Base-by-base conservation (phyloP, 805 yeast genomes). In the Candida berthetii region DNA sequence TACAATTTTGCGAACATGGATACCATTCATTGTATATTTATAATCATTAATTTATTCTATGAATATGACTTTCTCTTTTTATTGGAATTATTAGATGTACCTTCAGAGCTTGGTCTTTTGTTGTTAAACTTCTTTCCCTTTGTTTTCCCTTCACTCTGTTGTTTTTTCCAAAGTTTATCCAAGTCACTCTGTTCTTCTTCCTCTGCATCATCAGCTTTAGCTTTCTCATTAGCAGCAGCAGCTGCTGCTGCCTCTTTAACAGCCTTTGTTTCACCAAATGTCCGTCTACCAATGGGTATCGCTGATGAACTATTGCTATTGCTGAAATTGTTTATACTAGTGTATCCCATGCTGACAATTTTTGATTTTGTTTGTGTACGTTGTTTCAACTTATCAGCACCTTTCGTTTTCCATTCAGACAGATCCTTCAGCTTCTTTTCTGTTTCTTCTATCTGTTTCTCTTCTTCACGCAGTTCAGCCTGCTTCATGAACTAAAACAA, bases 401-500 rank as follows among this genome's bases (percentile, higher is more conserved):
- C 46, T 3, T 48, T 45, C 6, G 60, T 49, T 36, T 50, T 57
- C 61, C 64, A 59, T 38, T 59, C 63, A 9, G 62, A 57, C 4
- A 56, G 44, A 36, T 80, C 86, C 35, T 61, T 64, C 14, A 72
- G 58, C 41, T 68, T 73, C 37, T 55, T 62, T 41, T 55, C 54
- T 32, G 54, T 47, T 31, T 58, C 64, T 32, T 64, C 67, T n/a
- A 59, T 57, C 31, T 66, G 54, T 24, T 58, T 56, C 41, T 54
- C 52, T 44, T 55, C 57, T 19, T 55, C 62, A 19, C 52, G 60
- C n/a, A 57, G 55, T 31, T 63, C 69, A 18, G 72, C 76, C 29
- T 70, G 53, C 36, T 60, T 66, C 80, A 78, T 76, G 66, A 79
- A 80, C 70, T 86, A 13, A 22, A 22, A 22, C 6, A 3, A 29